Evolutionary conservation across 2,329 filamentous ascomycete species (phyloP), one percentile per base, ranked within the genome.

Genomic region (Fusarium sp.): DNA sequence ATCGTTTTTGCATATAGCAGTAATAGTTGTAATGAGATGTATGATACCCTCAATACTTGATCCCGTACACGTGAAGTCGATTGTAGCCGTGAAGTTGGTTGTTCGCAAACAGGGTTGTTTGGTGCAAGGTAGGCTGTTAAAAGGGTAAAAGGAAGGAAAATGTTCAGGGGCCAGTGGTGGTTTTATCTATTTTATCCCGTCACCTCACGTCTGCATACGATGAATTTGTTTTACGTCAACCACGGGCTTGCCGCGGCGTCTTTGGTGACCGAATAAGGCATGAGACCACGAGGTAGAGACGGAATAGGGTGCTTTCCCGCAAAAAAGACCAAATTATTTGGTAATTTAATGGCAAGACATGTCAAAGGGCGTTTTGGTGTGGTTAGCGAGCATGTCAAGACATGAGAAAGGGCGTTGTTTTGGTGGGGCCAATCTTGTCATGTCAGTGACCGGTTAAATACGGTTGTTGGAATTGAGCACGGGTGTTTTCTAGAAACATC

Each of bases 1-100:
- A 28, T 50, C 36, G 31, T 34, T 61, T 62, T 55, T 72, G 50
- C 58, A 52, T 67, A 71, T 55, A 61, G 57, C 38, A 57, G 56
- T 69, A 69, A 60, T 74, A 67, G 66, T 51, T 53, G 46, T 62
- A 71, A 69, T 70, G 50, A 64, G 62, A 71, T 43, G 55, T 64
- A 73, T 75, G 72, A 75, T 73, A 75, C 67, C 72, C 70, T 61
- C 57, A 61, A 60, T 43, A 39, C 40, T 21, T 9, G 13, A 14
- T 44, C 11, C 36, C 40, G 3, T 34, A 31, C 17, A n/a, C 13
- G 31, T 62, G 38, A 67, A 59, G 8, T 55, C 8, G 47, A 57
- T 28, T 31, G 5, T 50, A 19, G 28, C 34, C n/a, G 40, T 39
- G 28, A 9, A 28, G 5, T 28, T 15, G 36, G 38, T 39, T 31